Evolutionary conservation across 176 grass and related monocot genomes (phyloP).

Genomic region (Typha latifolia): DNA sequence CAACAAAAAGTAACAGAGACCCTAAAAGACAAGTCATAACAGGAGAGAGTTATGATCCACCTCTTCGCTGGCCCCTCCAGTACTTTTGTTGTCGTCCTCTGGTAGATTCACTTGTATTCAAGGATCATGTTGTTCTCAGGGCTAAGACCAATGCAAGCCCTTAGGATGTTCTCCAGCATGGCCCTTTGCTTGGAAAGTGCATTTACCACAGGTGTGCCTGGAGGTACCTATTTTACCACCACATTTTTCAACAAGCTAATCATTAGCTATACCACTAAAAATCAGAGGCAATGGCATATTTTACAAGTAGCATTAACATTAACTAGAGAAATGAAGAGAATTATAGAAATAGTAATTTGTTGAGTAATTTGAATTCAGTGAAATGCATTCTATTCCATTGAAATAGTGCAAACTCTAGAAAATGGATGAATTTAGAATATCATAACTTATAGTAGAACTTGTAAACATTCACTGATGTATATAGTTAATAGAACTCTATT

Average conservation of each 20-base stretch:
- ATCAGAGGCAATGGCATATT: neutral
- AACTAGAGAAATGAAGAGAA: no score
- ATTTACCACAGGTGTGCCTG: constrained; percentile 92
- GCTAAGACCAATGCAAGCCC: constrained; percentile 78
- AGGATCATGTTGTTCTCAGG: constrained; percentile 97
- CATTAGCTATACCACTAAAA: neutral
- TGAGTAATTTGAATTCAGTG: no score
- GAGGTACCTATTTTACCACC: constrained; percentile 50
- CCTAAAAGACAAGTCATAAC: neutral
- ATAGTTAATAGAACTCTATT: neutral
- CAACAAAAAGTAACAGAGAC: no score
- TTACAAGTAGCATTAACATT: no score
- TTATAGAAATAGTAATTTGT: no score
- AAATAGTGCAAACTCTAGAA: no score
- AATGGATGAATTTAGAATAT: no score
- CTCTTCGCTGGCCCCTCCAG: neutral
- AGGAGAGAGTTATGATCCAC: neutral
- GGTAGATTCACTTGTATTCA: constrained; percentile 74
- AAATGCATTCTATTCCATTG: no score
- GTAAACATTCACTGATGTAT: no score
- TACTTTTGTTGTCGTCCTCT: neutral
- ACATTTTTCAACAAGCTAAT: neutral
- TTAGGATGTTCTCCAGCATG: constrained; percentile 98
- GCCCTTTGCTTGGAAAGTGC: constrained; percentile 91
- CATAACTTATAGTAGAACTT: no score